Percentiles rank a stretch among this genome's conserved stretches.
These are phyloP conservation scores for Metschnikowia corniflorae DNA, from an alignment of 805 yeast genomes.

Conservation along the genomic window DNA sequence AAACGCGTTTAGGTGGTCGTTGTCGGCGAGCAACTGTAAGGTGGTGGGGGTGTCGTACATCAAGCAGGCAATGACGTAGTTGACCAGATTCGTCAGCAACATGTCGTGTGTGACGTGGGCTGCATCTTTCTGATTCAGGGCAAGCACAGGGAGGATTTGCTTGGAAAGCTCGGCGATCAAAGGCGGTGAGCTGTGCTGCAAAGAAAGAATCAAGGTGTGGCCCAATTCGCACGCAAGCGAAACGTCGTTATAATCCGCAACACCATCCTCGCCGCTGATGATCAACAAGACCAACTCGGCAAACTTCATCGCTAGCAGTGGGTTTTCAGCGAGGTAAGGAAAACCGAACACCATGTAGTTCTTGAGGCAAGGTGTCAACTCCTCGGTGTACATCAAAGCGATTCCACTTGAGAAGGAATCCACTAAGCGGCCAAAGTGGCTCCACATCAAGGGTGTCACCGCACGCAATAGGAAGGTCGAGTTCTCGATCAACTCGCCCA, in stretches of 20 bases:
- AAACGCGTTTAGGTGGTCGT: conserved; percentile 37
- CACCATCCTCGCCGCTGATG: conserved; percentile 43
- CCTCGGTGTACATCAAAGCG: conserved; percentile 70
- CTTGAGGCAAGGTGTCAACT: conserved; percentile 66
- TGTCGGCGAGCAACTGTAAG: conserved; percentile 46
- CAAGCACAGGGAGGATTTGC: conserved; percentile 39
- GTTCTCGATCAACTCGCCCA: conserved; percentile 64
- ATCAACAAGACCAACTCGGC: conserved; percentile 48
- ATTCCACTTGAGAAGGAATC: conserved; percentile 37
- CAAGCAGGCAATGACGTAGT: conserved; percentile 62
- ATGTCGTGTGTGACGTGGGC: conserved; percentile 29
- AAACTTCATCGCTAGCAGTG: conserved; percentile 46
- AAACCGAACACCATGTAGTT: conserved; percentile 60
- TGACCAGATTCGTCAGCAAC: conserved; percentile 49
- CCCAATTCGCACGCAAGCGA: conserved; percentile 58
- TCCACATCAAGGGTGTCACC: conserved; percentile 71
- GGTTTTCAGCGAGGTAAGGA: conserved; percentile 38
- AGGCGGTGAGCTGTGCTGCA: conserved; percentile 45
- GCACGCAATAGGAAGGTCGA: conserved; percentile 34
- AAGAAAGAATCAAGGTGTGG: conserved; percentile 57
- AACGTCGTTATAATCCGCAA: conserved; percentile 53
- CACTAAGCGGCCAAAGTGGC: conserved; percentile 50
- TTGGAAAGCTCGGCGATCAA: conserved; percentile 46
- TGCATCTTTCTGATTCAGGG: conserved; percentile 21
- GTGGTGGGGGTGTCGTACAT: conserved; percentile 57